phyloP scores from a whole-genome alignment of 805 yeast genomes.

The Saturnispora hagleri region DNA sequence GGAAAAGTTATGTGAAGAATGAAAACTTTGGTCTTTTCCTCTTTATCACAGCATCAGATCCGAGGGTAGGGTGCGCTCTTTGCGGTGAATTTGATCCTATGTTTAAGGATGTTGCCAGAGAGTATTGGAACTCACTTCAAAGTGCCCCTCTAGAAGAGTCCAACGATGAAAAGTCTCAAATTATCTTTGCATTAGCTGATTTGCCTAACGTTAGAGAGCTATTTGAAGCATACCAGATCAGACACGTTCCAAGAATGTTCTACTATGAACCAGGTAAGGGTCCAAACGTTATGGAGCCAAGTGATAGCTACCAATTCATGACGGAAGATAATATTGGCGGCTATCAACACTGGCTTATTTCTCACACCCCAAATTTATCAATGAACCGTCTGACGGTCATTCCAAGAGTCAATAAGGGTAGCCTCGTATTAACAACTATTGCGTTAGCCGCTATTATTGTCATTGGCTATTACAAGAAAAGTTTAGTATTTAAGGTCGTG shows the following conservation, averaged over 20 bases:
- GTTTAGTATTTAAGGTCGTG: conserved; percentile 32
- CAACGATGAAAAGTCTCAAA: conserved; percentile 12
- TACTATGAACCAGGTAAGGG: conserved; percentile 21
- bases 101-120: conserved; percentile 48
- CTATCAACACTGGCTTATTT: conserved; percentile 10
- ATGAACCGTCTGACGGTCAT: background rate
- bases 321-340: conserved; percentile 32
- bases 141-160: conserved; percentile 36
- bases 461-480: conserved; percentile 21
- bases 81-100: conserved; percentile 67
- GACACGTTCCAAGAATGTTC: conserved; percentile 71
- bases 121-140: conserved; percentile 39
- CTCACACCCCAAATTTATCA: conserved; percentile 5
- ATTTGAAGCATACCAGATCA: conserved; percentile 45
- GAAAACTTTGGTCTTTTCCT: conserved; percentile 58
- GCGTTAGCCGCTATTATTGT: conserved; percentile 25
- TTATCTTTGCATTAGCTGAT: conserved; percentile 72
- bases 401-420: conserved; percentile 4
- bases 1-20: conserved; percentile 45
- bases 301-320: conserved; percentile 37
- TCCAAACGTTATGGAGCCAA: conserved; percentile 17
- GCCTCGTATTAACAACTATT: conserved; percentile 29
- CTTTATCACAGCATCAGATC: conserved; percentile 63
- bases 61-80: conserved; percentile 65
- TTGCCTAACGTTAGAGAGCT: conserved; percentile 46